Evolutionary conservation across 2,329 filamentous ascomycete species (phyloP), one percentile per base, ranked within the genome.

Genomic region (Ophiostoma sp.): DNA sequence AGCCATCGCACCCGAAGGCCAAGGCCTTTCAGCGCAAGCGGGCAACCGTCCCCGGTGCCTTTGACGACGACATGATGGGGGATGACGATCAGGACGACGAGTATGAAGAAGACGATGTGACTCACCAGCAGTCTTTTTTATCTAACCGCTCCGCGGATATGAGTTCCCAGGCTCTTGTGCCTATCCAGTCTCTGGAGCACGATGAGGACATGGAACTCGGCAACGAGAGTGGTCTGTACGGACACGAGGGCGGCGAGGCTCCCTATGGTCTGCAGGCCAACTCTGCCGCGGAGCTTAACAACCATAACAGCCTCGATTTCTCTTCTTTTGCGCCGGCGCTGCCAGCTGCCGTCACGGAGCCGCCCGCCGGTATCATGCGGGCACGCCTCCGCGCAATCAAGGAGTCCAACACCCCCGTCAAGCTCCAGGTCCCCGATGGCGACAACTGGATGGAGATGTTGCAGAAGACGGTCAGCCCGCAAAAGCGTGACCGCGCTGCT

Each of bases 401-500:
- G 79, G 84, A 84, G 73, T 85, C 85, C 27, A 83, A 80, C 72
- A 86, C 85, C 36, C 87, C 88, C 33, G 78, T 85, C 33, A 86
- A 84, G 74, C 81, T 87, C 69, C 86, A 88, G 73, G 86, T 90
- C 71, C 83, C 86, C 48, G 85, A 87, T 73, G 91, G 90, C 69
- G 92, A 94, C 72, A 91, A 97, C 78, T 99, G 95, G 95, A 90
- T 93, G 75, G 91, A 95, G 75, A 94, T 97, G 82, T 84, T 99
- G 73, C 92, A 93, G 78, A 93, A 93, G 74, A 98, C 95, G 6
- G 93, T 98, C 75, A 97, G 93, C 76, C 94, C 95, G 6, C 89
- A 92, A 77, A 98, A 98, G 82, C 90, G 95, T 76, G 91, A 97
- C 81, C 91, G 94, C 71, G 90, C 89, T 36, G 83, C 95, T 44